Percentiles rank a stretch among this genome's conserved stretches.
phyloP scores from a whole-genome alignment of 1,139 yeast genomes.

The Hansenula sp. region DNA sequence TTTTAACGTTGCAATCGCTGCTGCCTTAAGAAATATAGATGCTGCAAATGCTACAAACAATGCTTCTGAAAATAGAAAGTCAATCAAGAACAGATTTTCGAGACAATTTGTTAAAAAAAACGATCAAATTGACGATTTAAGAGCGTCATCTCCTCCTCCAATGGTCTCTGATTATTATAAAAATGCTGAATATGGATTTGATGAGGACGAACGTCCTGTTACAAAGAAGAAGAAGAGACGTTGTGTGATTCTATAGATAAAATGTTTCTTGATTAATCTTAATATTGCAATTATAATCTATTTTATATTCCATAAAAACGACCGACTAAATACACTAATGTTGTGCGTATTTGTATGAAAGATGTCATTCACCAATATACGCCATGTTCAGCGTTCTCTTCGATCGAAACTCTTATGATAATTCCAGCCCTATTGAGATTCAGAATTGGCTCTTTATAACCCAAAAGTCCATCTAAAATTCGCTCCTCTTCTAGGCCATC shows the following conservation, averaged over 20 bases:
- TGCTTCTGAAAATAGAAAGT: neutral
- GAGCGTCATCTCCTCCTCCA: neutral
- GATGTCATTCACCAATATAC: neutral
- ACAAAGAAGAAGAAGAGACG: slow-evolving; percentile 1
- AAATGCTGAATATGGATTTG: slow-evolving; percentile 6
- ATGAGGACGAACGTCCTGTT: neutral
- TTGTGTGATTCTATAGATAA: neutral
- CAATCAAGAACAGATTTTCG: slow-evolving; percentile 4
- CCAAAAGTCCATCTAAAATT: neutral
- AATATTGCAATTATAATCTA: too few relatives aligned
- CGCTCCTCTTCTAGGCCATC: neutral
- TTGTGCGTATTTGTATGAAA: too few relatives aligned
- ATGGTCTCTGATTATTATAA: slow-evolving; percentile 5
- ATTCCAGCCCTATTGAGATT: neutral
- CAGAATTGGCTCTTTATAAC: neutral
- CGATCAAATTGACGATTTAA: too few relatives aligned
- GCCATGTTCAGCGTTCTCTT: neutral
- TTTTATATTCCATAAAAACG: too few relatives aligned
- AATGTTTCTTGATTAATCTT: too few relatives aligned
- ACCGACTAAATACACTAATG: too few relatives aligned
- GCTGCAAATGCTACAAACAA: neutral
- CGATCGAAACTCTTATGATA: slow-evolving; percentile 1
- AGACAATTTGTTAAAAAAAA: slow-evolving; percentile 1
- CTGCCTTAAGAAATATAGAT: slow-evolving; percentile 15
- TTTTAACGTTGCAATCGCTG: slow-evolving; percentile 43